Evolutionary conservation across 192 early-diverging fungal genomes (phyloP), one percentile per base, ranked within the genome.

Genomic region (Cladochytrium replicatum): DNA sequence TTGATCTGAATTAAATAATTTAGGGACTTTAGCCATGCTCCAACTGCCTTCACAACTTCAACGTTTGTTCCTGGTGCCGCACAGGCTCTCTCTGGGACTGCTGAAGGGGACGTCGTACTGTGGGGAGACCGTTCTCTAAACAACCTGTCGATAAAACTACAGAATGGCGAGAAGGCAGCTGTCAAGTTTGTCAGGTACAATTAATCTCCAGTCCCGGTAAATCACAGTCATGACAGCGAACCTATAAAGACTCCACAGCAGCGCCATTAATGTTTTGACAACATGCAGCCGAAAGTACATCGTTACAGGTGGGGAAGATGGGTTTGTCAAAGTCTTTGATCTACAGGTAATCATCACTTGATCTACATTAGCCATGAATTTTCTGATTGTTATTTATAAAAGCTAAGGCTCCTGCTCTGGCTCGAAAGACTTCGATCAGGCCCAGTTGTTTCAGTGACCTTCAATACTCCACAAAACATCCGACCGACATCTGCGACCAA

Each of bases 291-390:
- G 55, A 30, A 68, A 66, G 52, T 79, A 67, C 43, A 31, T 79
- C 7, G 55, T 77, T 4, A 69, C 76, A 11, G 76, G 76, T 17
- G 74, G 67, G 4, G 72, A 74, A 44, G 71, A 74, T 15, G 76
- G 75, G 1, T 46, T 52, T 21, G 64, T 79, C 25, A 75, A 72
- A 50, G 57, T 79, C 2, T 78, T 63, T 52, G 76, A 78, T 45
- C 28, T 75, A 19, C 71, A 78, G 54, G 68, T 74, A 48, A n/a
- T 24, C n/a, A 28, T n/a, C n/a, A n/a, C n/a, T 37, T 37, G 13
- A 13, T 37, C 34, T 64, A 56, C 29, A 13, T 31, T 2, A 19
- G 29, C 2, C 0, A 41, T 50, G 11, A 48, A 29, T 46, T n/a
- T 32, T 24, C 30, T 7, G 22, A 6, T 32, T 13, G 22, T n/a